Evolutionary conservation across 805 yeast species (phyloP), one percentile per base, ranked within the genome.

Genomic region (Saccharomycopsis javanensis): DNA sequence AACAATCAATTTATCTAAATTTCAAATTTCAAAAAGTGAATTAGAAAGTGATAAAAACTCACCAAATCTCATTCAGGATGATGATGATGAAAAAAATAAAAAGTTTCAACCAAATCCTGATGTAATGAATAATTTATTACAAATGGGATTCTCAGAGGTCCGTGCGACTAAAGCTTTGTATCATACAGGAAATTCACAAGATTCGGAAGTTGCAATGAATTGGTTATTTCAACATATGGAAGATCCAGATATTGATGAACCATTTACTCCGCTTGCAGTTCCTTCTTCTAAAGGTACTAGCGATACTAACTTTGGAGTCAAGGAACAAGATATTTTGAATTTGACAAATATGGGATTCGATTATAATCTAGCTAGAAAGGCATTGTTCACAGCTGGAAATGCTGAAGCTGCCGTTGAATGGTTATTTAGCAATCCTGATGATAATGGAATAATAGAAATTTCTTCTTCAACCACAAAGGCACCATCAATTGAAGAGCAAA

Each of bases 201-300:
- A 69, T 45, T 65, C 73, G 0, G 97, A 92, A 61, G 76, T 76
- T 5, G 96, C 97, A 0, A 83, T 87, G 86, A 87, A 88, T 64
- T 88, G 97, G 96, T 67, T 94, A 5, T 85, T 94, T 66, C 86
- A 79, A 20, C 96, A 91, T 66, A 81, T 89, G 84, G 97, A 91
- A 25, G 97, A 88, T 68, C 67, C 83, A 1, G 86, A 80, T 64
- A 78, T 91, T 50, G 95, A 91, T 67, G 81, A 71, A 5, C 85
- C 88, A 1, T 75, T 86, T 25, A 70, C 62, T 1, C 64, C 70
- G 1, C 71, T 74, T 6, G 55, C 60, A 31, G 64, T 58, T 13
- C 51, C 61, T 23, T 5, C 37, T 28, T 18, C 58, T 16, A 13
- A 57, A 20, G 34, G 57, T 3, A 46, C 61, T 13, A n/a, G 55